Evolutionary conservation across 306 rosid species (phyloP).

Genomic region (Betula pendula): DNA sequence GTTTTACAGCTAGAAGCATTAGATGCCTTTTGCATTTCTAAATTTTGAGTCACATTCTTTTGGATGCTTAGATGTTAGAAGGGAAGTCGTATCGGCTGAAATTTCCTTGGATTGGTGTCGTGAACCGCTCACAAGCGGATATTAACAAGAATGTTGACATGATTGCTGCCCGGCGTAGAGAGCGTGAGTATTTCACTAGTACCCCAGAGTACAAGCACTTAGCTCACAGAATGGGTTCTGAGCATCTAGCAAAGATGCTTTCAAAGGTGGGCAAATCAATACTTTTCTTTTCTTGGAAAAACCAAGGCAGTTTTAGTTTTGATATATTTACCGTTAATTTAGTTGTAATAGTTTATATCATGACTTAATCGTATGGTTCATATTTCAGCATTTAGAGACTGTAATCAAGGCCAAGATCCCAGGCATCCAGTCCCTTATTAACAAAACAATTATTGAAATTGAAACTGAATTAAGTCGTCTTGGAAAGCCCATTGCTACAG

Average conservation of each 20-base stretch:
- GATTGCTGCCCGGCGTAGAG: constrained; percentile 97
- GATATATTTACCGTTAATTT: neutral
- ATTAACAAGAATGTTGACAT: constrained; percentile 94
- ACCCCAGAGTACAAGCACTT: constrained; percentile 91
- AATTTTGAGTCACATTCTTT: constrained; percentile 27
- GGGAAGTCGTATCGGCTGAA: constrained; percentile 78
- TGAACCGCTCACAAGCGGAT: constrained; percentile 87
- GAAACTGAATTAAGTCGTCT: constrained; percentile 90
- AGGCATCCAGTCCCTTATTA: constrained; percentile 87
- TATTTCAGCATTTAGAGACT: constrained; percentile 86
- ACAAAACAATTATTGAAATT: constrained; percentile 75
- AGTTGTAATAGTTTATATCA: constrained; percentile 2
- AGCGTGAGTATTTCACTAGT: constrained; percentile 72
- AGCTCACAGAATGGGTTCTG: constrained; percentile 92
- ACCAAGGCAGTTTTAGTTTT: neutral
- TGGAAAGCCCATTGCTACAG: constrained; percentile 86
- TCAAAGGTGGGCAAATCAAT: constrained; percentile 61
- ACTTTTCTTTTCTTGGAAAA: constrained; percentile 11
- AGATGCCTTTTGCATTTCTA: neutral
- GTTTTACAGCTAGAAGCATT: constrained; percentile 1
- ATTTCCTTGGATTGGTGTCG: constrained; percentile 94
- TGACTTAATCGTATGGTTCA: constrained; percentile 23
- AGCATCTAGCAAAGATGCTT: constrained; percentile 88
- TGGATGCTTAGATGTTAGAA: constrained; percentile 66
- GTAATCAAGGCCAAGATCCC: constrained; percentile 97